Percentiles rank a stretch among this genome's conserved stretches.
phyloP scores from a whole-genome alignment of 2,329 filamentous ascomycete species.

The Thelonectria rubi region DNA sequence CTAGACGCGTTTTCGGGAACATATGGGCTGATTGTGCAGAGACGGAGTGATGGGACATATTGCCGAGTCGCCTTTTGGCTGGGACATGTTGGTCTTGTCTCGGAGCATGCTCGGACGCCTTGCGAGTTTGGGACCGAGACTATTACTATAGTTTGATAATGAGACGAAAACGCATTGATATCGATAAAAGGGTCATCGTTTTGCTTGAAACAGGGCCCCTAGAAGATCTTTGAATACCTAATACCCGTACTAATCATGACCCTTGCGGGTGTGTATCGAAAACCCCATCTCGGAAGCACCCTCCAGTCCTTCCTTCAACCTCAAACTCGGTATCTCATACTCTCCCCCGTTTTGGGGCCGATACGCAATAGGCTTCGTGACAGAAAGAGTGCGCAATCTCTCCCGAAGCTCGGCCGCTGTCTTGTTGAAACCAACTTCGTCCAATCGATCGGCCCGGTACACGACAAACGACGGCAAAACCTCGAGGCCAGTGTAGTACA shows the following conservation, averaged over 20 bases:
- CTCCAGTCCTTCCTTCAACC: slow-evolving; percentile 13
- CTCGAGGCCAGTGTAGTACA: slow-evolving; percentile 22
- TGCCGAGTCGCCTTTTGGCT: background rate
- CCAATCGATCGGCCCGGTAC: slow-evolving; percentile 13
- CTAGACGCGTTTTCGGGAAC: no score
- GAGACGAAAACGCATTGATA: no score
- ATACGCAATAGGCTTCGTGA: slow-evolving; percentile 13
- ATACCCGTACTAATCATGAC: no score
- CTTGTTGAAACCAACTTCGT: slow-evolving; percentile 3
- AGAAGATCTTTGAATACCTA: no score
- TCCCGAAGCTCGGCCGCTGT: slow-evolving; percentile 11
- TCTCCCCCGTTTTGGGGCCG: slow-evolving; percentile 24
- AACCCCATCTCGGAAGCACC: slow-evolving; percentile 5
- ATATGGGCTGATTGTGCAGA: no score
- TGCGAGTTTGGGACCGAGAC: background rate
- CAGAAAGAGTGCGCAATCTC: slow-evolving; percentile 14
- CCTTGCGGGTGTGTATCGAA: slow-evolving; percentile 6
- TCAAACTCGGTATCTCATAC: slow-evolving; percentile 26
- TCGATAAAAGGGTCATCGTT: no score
- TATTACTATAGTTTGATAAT: background rate
- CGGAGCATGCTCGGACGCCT: background rate
- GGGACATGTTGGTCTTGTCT: background rate
- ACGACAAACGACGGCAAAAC: slow-evolving; percentile 25
- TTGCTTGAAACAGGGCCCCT: no score
- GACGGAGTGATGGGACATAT: no score